Evolutionary conservation across 208 protist genomes (phyloP).

Genomic region (Acanthamoeba quina): DNA sequence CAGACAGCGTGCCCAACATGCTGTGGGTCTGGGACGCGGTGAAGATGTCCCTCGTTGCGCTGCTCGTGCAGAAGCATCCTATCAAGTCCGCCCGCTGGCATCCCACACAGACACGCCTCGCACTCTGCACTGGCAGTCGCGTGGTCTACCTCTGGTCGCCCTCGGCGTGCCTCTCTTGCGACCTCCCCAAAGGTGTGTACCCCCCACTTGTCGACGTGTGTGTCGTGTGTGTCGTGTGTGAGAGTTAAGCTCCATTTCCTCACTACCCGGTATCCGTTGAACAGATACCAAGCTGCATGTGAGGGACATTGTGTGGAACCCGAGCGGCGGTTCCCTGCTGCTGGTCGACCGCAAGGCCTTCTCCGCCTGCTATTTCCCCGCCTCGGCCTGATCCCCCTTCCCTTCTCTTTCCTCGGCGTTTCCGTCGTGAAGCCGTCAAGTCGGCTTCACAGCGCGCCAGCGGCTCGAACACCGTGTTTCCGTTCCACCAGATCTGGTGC

Average conservation of each 20-base stretch:
- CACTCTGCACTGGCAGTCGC: constrained; percentile 3
- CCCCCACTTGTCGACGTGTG: not conserved
- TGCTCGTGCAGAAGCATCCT: constrained; percentile 35
- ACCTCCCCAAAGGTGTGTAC: not conserved
- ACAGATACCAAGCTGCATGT: constrained; percentile 4
- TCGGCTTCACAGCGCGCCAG: too few relatives aligned
- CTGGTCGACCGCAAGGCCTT: constrained; percentile 52
- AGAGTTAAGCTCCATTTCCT: not conserved
- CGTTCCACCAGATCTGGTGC: too few relatives aligned
- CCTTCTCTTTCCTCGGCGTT: too few relatives aligned
- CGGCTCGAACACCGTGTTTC: too few relatives aligned
- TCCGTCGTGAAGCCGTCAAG: too few relatives aligned
- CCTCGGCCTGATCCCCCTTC: not conserved
- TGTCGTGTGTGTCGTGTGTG: not conserved
- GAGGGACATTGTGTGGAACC: constrained; percentile 48
- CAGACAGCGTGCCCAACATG: constrained; percentile 38
- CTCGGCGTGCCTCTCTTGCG: constrained; percentile 20
- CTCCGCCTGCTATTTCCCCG: constrained; percentile 5
- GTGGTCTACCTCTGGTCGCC: constrained; percentile 51
- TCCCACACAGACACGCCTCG: constrained; percentile 15
- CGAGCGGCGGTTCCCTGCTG: constrained; percentile 12
- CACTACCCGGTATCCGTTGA: not conserved
- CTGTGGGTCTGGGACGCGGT: constrained; percentile 60
- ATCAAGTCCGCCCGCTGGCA: constrained; percentile 32
- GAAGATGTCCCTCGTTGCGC: constrained; percentile 22